Evolutionary conservation across 1,139 yeast species (phyloP), one percentile per base, ranked within the genome.

Genomic region (Tardiomyces depauwii): DNA sequence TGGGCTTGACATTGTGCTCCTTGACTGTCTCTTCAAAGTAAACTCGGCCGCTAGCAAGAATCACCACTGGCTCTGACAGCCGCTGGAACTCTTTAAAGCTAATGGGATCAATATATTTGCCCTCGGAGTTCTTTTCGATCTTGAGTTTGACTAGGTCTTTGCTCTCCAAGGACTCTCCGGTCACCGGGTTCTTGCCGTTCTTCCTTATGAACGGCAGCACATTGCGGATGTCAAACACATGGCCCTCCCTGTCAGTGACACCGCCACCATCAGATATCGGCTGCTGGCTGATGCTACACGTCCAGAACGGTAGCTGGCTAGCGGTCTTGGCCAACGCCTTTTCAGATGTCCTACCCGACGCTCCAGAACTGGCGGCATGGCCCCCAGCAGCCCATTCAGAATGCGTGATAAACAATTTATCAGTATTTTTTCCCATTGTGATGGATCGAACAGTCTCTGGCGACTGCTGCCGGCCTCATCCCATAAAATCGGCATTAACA

Each of bases 371-470:
- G 2, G 61, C 57, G 28, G 63, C 57, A 43, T 58, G 53, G 42
- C 59, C 63, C 7, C 60, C 59, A 2, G 53, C 50, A 16, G 55
- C 47, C 66, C 66, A 62, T 53, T 64, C 67, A 1, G 67, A 61
- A 40, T 63, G 67, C 2, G 69, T 65, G 16, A 65, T 58, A 49
- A 57, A 66, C 13, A 65, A 51, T 47, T 66, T 65, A 47, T 65
- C 70, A 2, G 68, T 65, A 43, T 63, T 63, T 47, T 63, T 64
- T 25, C 70, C 70, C 70, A 65, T 65, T 9, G 19, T 28, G 32
- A 4, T 6, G 32, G 25, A 21, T 21, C 25, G 7, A 21, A 21
- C 7, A 7, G 25, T 21, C 7, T 21, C n/a, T n/a, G n/a, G n/a
- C n/a, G n/a, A n/a, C n/a, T n/a, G n/a, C n/a, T n/a, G n/a, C n/a